Evolutionary conservation across 495 filamentous ascomycete genomes (phyloP), one percentile per base, ranked within the genome.

Genomic region (Aspergillus heteromorphus): DNA sequence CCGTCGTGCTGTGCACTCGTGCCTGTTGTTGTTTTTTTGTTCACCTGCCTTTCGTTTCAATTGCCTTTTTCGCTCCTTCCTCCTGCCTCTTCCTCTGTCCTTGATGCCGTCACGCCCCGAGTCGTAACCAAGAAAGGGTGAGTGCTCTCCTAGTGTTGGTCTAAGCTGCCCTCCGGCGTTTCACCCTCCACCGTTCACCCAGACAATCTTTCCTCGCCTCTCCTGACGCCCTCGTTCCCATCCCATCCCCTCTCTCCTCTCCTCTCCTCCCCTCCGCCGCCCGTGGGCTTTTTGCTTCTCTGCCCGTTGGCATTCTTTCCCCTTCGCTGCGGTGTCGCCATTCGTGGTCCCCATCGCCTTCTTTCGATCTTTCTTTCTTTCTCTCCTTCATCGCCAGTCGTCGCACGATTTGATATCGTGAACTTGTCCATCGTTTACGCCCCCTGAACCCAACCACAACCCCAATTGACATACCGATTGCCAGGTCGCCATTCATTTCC

Each of bases 361-460:
- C n/a, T n/a, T n/a, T n/a, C n/a, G n/a, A n/a, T n/a, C n/a, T n/a
- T n/a, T n/a, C 21, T 56, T 31, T 34, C 48, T 30, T 49, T 41
- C 48, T 42, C 51, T 53, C 54, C 17, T 49, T 50, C 30, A 47
- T 42, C 8, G n/a, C n/a, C n/a, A n/a, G 42, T 49, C 30, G 16
- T 43, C 53, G 56, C 59, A 27, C 61, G 64, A 51, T 63, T 66
- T 66, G 64, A 66, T 36, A 66, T 58, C 58, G 56, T 42, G 63
- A 57, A 45, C 27, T 41, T 53, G 52, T 40, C 54, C 51, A 48
- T 52, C 40, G 45, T 36, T 52, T 55, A 34, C 19, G 30, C 42
- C 54, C 54, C 52, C 58, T 59, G 40, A 50, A 47, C 43, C 16
- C n/a, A 21, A n/a, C 42, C 42, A 6, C 11, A n/a, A 14, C 31